Evolutionary conservation across 2,329 filamentous ascomycete genomes (phyloP).

Genomic region (Penicillium sp.): DNA sequence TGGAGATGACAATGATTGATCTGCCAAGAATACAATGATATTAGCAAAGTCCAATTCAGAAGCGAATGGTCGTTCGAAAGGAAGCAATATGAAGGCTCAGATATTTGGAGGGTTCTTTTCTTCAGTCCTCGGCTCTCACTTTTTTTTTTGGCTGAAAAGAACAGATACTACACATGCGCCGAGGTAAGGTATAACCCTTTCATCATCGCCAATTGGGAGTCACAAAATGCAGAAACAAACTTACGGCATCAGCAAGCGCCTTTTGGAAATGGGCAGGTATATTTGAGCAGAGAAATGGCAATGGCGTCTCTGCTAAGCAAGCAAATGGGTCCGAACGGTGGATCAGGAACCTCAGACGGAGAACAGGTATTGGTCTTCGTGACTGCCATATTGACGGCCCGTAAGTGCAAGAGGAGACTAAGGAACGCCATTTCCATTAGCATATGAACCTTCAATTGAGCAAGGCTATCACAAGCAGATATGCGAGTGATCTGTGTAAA

Average conservation of each 20-base stretch:
- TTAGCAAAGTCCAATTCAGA: not conserved
- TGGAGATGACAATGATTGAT: too few relatives aligned
- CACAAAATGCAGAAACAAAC: not conserved
- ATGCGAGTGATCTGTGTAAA: not conserved
- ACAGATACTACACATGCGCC: not conserved
- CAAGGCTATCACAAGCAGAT: too few relatives aligned
- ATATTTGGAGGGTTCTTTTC: not conserved
- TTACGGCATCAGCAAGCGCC: not conserved
- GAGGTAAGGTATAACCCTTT: not conserved
- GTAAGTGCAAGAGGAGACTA: not conserved
- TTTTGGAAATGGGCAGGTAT: not conserved
- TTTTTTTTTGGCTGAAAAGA: not conserved
- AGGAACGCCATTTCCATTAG: not conserved
- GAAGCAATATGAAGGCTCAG: not conserved
- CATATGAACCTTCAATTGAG: not conserved
- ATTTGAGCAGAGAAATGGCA: not conserved
- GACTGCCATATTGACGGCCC: not conserved
- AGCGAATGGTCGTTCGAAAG: not conserved
- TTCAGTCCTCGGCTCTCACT: not conserved
- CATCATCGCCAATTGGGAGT: not conserved
- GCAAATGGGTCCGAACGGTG: not conserved
- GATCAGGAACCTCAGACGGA: too few relatives aligned
- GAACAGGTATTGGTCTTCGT: not conserved
- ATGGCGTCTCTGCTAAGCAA: not conserved
- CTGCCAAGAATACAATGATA: not conserved